Percentiles rank a stretch among this genome's conserved stretches.
phyloP scores from a whole-genome alignment of 192 early-diverging fungal species.

The Coemansia sp. region DNA sequence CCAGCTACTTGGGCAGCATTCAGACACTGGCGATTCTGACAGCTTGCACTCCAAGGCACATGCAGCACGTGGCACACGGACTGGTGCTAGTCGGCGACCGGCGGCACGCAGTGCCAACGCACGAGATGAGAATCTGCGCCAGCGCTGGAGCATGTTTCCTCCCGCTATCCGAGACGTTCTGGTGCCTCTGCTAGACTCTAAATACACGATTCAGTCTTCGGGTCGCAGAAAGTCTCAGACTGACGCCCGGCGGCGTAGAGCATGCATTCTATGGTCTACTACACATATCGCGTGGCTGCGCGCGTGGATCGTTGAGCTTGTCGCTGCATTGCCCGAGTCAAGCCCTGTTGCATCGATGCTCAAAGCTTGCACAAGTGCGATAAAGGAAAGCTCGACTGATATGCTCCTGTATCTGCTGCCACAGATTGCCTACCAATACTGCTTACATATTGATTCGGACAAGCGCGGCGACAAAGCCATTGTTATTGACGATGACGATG shows the following conservation, averaged over 20 bases:
- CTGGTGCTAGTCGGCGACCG: constrained; percentile 6
- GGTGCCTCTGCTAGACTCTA: constrained; percentile 39
- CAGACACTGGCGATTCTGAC: not conserved
- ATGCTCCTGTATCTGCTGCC: constrained; percentile 38
- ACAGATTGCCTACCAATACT: constrained; percentile 34
- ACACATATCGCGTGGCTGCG: constrained; percentile 37
- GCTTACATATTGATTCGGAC: constrained; percentile 3
- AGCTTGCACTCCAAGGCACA: not conserved
- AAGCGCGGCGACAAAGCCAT: constrained; percentile 9
- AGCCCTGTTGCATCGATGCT: constrained; percentile 20
- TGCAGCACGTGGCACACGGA: constrained; percentile 1
- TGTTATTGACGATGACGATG: constrained; percentile 30
- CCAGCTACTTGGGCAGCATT: constrained; percentile 10
- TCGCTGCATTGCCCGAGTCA: constrained; percentile 7
- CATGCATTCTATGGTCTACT: constrained; percentile 19
- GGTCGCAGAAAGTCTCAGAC: constrained; percentile 1
- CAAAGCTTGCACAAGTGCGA: constrained; percentile 30
- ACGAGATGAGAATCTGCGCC: constrained; percentile 13
- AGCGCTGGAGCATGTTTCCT: constrained; percentile 45
- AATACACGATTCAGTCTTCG: constrained; percentile 44
- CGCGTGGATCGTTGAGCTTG: constrained; percentile 32
- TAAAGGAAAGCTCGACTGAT: constrained; percentile 38
- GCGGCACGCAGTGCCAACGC: not conserved
- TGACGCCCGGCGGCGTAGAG: not conserved
- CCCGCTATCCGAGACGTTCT: constrained; percentile 22